Conservation (phyloP, 2,329 filamentous ascomycete species). For the Nemania diffusa region DNA sequence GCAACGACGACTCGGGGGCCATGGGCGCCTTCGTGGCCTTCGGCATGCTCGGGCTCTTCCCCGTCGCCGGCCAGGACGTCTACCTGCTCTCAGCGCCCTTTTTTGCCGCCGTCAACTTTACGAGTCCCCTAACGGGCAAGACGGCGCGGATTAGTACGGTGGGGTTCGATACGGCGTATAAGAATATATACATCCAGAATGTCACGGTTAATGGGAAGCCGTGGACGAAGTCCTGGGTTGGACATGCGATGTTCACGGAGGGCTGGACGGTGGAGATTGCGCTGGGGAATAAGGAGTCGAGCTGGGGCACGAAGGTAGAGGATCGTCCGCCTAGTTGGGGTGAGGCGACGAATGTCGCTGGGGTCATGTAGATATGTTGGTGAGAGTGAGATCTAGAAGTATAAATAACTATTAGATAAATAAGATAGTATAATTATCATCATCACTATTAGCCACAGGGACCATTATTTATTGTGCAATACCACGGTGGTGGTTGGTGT, state of each 20-base stretch:
- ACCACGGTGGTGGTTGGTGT: no score
- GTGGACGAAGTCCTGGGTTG: conserved; percentile 69
- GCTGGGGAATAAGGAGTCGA: conserved; percentile 68
- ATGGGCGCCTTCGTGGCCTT: conserved; percentile 70
- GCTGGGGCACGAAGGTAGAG: conserved; percentile 73
- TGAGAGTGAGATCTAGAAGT: neutral
- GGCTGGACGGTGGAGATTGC: conserved; percentile 67
- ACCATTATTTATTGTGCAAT: neutral
- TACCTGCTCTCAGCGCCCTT: conserved; percentile 72
- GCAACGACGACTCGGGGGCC: conserved; percentile 72
- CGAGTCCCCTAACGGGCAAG: conserved; percentile 63
- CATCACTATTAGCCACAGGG: neutral
- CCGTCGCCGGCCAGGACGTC: conserved; percentile 69
- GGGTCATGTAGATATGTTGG: conserved; percentile 3
- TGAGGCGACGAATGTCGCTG: conserved; percentile 8
- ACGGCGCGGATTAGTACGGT: conserved; percentile 65
- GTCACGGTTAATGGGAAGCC: conserved; percentile 64
- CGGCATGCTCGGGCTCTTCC: conserved; percentile 70
- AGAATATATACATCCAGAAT: conserved; percentile 67
- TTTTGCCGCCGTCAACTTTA: conserved; percentile 65
- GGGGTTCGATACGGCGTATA: conserved; percentile 66
- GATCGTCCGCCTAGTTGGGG: conserved; percentile 49
- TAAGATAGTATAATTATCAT: neutral
- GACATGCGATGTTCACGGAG: conserved; percentile 67
- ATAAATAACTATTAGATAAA: neutral